Evolutionary conservation across 208 protist genomes (phyloP), one percentile per base, ranked within the genome.

Genomic region (Trypanosoma platydactyli): DNA sequence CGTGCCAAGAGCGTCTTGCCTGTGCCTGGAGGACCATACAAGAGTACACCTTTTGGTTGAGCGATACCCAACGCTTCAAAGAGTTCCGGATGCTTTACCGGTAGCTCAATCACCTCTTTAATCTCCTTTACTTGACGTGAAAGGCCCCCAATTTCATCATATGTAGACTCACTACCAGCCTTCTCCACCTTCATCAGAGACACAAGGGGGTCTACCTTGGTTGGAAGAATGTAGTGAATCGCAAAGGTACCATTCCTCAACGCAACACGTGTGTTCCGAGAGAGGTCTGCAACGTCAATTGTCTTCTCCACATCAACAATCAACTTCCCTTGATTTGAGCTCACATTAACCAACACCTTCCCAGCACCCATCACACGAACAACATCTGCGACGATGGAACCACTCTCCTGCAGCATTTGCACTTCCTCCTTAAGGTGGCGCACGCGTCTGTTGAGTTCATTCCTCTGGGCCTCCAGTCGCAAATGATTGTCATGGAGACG

Each of bases 101-200:
- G 86, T 12, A 91, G 74, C 77, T 91, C 86, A 71, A 92, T 91
- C 48, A 95, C 84, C 62, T 92, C 84, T 74, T 95, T 95, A 60
- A 95, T 92, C 70, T 95, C 84, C 79, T 95, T 98, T 67, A 99
- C 99, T 82, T 99, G 99, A 50, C 99, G 97, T 59, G 98, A 97
- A 11, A 99, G 91, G 27, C 99, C 99, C 61, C 99, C 99, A 65
- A 99, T 98, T 87, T 99, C 99, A 64, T 99, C 99, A 84, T 99
- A 99, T 1, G 99, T 99, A 11, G 98, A 99, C 71, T 99, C 98
- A 64, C 98, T 98, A 45, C 84, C 89, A 3, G 99, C 99, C 87
- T 99, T 99, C 79, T 99, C 99, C 13, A 99, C 98, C 76, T 99
- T 98, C 98, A 99, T 99, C 22, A 99, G 91, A 4, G 86, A 96